Evolutionary conservation across 768 basidiomycete species (phyloP), one percentile per base, ranked within the genome.

Genomic region (Saitozyma podzolica): DNA sequence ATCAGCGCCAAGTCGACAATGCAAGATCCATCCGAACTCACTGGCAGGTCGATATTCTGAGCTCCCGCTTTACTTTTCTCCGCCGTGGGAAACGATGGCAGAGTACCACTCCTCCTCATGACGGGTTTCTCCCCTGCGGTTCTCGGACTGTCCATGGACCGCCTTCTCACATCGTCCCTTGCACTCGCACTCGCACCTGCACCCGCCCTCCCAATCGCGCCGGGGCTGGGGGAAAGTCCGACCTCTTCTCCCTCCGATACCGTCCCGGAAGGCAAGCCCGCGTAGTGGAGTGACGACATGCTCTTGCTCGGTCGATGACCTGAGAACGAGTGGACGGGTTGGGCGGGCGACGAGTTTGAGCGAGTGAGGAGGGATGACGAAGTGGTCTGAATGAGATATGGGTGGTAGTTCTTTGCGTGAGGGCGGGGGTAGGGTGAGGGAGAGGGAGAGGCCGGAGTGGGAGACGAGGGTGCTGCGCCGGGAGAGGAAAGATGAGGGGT

Each of bases 371-470:
- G 52, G 14, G 74, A 69, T 0, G 74, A 76, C 1, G 69, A 66
- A 13, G 74, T 69, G 1, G 67, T 59, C 11, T 73, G 74, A 40
- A 76, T 76, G n/a, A 66, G 54, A 45, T 76, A 76, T 1, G 74
- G 74, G 51, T 76, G 74, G 51, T 66, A 76, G 52, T 70, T 68
- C 19, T 72, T 64, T 5, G 59, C 54, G 14, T 60, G 54, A 11
- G 57, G 50, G 41, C 57, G 56, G 13, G 56, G 58, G 29, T 54
- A 56, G 29, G 39, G 67, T 53, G 58, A 61, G 14, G n/a, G 51
- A 9, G 61, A 56, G 16, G 45, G 65, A 47, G 58, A 61, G n/a
- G 37, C 43, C 47, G 63, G 48, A 9, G 50, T 51, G 3, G 64
- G 55, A 19, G 52, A 58, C 43, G 56, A 56, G 52, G 45, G 40